Evolutionary conservation across 129 eudicot genomes (phyloP).

Genomic region (Erigeron canadensis): DNA sequence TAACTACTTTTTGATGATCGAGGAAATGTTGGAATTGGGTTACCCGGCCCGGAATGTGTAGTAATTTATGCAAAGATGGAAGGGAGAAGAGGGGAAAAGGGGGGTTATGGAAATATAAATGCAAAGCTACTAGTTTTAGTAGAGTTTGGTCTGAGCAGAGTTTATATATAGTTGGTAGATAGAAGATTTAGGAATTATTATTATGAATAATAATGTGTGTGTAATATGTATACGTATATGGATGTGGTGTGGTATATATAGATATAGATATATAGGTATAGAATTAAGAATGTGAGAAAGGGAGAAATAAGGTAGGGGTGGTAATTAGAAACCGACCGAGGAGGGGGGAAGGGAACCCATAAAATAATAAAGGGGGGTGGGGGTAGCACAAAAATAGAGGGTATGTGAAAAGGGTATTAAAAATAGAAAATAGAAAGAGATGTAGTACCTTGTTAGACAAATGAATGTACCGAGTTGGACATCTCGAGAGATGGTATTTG

Average conservation of each 20-base stretch:
- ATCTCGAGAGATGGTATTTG: neutral
- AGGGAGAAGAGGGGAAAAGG: neutral
- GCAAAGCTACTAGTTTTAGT: slow-evolving; percentile 19
- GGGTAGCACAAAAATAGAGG: slow-evolving; percentile 31
- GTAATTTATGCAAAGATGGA: neutral
- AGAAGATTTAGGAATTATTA: neutral
- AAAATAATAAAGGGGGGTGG: slow-evolving; percentile 22
- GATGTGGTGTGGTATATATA: neutral
- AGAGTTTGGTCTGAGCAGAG: slow-evolving; percentile 34
- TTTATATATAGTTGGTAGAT: slow-evolving; percentile 16
- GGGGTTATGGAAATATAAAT: slow-evolving; percentile 17
- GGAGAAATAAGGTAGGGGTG: neutral
- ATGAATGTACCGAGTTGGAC: neutral
- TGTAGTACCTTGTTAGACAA: neutral
- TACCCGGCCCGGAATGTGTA: slow-evolving; percentile 10
- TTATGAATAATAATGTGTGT: neutral
- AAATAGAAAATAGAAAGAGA: slow-evolving; percentile 2
- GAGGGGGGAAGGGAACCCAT: slow-evolving; percentile 15
- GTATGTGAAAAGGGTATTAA: slow-evolving; percentile 4
- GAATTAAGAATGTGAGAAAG: no score
- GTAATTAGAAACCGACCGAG: slow-evolving; percentile 33
- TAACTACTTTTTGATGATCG: neutral
- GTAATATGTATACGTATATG: slow-evolving; percentile 7
- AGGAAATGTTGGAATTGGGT: neutral
- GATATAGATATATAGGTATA: slow-evolving; percentile 9